Conservation (phyloP, 2,329 filamentous ascomycete genomes). For the Diaporthe longicolla region DNA sequence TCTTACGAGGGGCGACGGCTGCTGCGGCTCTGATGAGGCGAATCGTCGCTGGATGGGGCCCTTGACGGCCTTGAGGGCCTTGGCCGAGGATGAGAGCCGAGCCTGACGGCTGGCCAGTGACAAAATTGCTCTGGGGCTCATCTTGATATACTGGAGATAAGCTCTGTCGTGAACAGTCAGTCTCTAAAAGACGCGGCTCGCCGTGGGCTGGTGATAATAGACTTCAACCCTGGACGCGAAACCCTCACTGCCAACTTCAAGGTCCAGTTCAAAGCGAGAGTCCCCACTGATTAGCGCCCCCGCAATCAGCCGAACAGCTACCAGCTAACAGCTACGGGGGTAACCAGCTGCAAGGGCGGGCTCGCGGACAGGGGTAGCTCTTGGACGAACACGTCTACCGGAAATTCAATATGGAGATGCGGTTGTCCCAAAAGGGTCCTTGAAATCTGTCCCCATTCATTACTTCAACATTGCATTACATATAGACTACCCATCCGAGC, state of each 20-base stretch:
- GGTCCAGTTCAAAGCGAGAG: neutral
- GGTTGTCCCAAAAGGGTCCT: slow-evolving; percentile 28
- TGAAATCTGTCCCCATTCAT: slow-evolving; percentile 48
- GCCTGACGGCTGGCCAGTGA: slow-evolving; percentile 37
- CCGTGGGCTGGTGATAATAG: neutral
- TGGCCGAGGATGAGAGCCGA: slow-evolving; percentile 20
- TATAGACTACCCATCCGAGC: neutral
- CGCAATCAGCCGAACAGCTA: slow-evolving; percentile 35
- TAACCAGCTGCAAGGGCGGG: slow-evolving; percentile 24
- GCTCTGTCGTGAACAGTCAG: neutral
- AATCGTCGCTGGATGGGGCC: slow-evolving; percentile 39
- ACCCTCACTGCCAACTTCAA: slow-evolving; percentile 20
- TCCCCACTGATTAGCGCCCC: slow-evolving; percentile 32
- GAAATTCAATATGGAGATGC: slow-evolving; percentile 38
- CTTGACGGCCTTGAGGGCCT: neutral
- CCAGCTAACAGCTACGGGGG: neutral
- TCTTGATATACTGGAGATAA: neutral
- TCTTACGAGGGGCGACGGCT: slow-evolving; percentile 41
- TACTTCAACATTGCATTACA: slow-evolving; percentile 21
- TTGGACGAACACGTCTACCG: slow-evolving; percentile 42
- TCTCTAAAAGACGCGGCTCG: neutral
- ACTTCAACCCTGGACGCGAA: slow-evolving; percentile 19
- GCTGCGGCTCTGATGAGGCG: slow-evolving; percentile 45
- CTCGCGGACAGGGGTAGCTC: slow-evolving; percentile 23
- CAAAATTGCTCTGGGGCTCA: slow-evolving; percentile 37